These are phyloP conservation scores for Coemansia sp. DNA, from an alignment of 371 early-diverging fungal genomes.

Conservation along the genomic window DNA sequence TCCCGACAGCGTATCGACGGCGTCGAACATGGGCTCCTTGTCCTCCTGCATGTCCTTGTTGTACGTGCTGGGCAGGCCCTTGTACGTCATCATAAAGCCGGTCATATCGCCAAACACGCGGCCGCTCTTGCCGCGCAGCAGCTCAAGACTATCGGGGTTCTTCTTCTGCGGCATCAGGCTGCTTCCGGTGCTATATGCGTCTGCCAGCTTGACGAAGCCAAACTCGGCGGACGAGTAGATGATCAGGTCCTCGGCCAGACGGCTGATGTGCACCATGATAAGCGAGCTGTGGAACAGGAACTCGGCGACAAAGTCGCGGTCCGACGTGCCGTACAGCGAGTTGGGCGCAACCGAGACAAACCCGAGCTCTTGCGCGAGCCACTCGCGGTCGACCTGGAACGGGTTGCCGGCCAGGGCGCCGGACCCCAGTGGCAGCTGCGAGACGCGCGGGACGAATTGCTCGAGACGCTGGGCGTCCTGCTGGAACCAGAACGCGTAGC, in stretches of 20 bases:
- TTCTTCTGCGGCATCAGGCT: constrained; percentile 99
- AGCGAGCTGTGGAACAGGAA: constrained; percentile 88
- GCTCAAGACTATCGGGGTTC: constrained; percentile 95
- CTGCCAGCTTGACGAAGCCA: constrained; percentile 88
- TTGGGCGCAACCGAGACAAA: constrained; percentile 84
- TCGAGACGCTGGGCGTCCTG: constrained; percentile 82
- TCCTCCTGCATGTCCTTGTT: constrained; percentile 99
- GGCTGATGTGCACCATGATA: constrained; percentile 88
- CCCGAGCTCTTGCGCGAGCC: constrained; percentile 82
- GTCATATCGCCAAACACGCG: constrained; percentile 93
- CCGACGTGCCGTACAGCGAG: constrained; percentile 86
- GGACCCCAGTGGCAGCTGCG: constrained; percentile 85
- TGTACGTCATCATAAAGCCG: constrained; percentile 96
- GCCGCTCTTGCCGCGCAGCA: constrained; percentile 95
- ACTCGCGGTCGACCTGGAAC: constrained; percentile 89
- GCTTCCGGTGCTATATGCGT: constrained; percentile 96
- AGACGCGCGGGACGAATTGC: constrained; percentile 77
- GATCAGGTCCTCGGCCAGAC: constrained; percentile 94
- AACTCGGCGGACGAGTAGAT: constrained; percentile 91
- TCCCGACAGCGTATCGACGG: constrained; percentile 82
- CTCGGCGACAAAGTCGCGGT: constrained; percentile 96
- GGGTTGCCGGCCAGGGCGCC: constrained; percentile 98
- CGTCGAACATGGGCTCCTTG: constrained; percentile 97
- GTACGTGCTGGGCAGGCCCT: constrained; percentile 95
- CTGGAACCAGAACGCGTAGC: constrained; percentile 87